Percentiles rank a stretch among this genome's conserved stretches.
Conservation (phyloP, 495 filamentous ascomycete genomes). For the Neurospora sp. region DNA sequence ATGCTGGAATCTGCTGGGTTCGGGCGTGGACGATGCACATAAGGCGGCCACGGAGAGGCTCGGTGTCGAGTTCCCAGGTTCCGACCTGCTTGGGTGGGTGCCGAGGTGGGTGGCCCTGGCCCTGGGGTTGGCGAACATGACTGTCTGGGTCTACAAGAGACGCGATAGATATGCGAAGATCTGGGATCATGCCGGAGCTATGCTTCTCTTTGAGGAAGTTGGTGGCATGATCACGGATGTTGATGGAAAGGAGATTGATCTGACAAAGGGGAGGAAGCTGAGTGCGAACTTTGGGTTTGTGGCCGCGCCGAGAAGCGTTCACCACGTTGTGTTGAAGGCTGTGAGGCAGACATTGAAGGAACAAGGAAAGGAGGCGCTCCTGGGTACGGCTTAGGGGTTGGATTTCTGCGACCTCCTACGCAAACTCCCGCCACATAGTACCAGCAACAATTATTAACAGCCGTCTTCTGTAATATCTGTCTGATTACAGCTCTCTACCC, state of each 20-base stretch:
- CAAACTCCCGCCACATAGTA: no score
- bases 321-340: slow-evolving; percentile 23
- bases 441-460: no score
- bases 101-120: slow-evolving; percentile 54
- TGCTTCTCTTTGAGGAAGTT: slow-evolving; percentile 55
- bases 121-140: slow-evolving; percentile 47
- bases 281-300: slow-evolving; percentile 40
- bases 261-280: slow-evolving; percentile 33
- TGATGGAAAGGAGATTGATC: slow-evolving; percentile 42
- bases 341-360: slow-evolving; percentile 25
- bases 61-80: slow-evolving; percentile 37
- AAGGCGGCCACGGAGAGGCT: slow-evolving; percentile 36
- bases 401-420: no score
- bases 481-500: no score
- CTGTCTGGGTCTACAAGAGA: slow-evolving; percentile 50
- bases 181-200: slow-evolving; percentile 65
- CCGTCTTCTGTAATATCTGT: no score
- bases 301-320: slow-evolving; percentile 27
- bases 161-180: slow-evolving; percentile 46
- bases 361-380: slow-evolving; percentile 19
- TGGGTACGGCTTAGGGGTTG: no score
- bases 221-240: slow-evolving; percentile 56
- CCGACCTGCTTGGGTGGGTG: slow-evolving; percentile 53
- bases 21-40: slow-evolving; percentile 34
- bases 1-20: slow-evolving; percentile 29